Percentiles rank a stretch among this genome's conserved stretches.
Evolutionary conservation across 2,329 filamentous ascomycete genomes (phyloP).

Genomic region (Mycosphaerelloides madeirae): DNA sequence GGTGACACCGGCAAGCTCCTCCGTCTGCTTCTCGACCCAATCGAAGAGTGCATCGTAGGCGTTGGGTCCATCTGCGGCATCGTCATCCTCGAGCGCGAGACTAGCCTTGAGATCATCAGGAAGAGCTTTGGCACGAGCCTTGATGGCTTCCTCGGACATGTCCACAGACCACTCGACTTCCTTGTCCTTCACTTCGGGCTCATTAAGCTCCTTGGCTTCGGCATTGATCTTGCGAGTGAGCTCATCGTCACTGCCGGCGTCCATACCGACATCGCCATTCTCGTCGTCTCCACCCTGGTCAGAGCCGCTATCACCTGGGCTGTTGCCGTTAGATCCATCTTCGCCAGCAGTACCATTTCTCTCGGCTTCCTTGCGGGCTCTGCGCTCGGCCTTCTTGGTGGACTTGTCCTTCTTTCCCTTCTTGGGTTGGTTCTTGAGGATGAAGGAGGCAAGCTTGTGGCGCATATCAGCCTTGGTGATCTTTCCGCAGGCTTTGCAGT

Average conservation of each 20-base stretch:
- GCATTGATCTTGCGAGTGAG: conserved; percentile 70
- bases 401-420: conserved; percentile 96
- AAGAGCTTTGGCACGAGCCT: conserved; percentile 86
- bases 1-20: conserved; percentile 65
- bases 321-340: conserved; percentile 55
- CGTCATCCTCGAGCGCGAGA: conserved; percentile 65
- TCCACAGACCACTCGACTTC: conserved; percentile 95
- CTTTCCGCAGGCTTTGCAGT: conserved; percentile 98
- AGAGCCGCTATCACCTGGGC: conserved; percentile 62
- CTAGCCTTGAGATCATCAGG: conserved; percentile 87
- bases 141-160: conserved; percentile 91
- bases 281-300: conserved; percentile 57
- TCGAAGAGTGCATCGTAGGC: conserved; percentile 88
- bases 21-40: conserved; percentile 78
- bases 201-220: conserved; percentile 68
- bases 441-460: conserved; percentile 94
- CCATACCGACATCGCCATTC: conserved; percentile 61
- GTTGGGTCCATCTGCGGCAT: conserved; percentile 73
- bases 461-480: conserved; percentile 86
- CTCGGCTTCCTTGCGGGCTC: conserved; percentile 71
- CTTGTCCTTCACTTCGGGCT: conserved; percentile 60
- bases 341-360: conserved; percentile 46
- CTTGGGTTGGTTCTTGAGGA: conserved; percentile 92
- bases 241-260: conserved; percentile 84
- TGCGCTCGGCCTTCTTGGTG: conserved; percentile 80